Conservation (phyloP, 768 basidiomycete species). For the Cystobasidium ongulense region DNA sequence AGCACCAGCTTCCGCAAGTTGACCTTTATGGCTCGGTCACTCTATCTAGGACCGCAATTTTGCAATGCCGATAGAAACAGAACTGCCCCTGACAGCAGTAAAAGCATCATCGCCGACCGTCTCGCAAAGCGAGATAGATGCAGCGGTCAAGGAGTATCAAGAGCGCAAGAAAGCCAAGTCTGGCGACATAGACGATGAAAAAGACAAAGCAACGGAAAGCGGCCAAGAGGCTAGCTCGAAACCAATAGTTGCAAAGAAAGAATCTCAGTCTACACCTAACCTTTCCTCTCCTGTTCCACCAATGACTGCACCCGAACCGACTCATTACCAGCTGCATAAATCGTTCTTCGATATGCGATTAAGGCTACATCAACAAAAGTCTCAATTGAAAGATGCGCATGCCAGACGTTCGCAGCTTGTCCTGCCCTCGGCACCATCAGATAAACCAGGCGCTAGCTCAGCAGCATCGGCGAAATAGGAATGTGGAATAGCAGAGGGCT, state of each 20-base stretch:
- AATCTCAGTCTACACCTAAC: not conserved
- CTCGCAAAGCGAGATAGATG: slow-evolving; percentile 27
- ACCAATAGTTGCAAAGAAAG: not conserved
- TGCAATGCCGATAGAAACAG: not conserved
- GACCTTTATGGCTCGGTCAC: not conserved
- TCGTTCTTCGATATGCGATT: slow-evolving; percentile 15
- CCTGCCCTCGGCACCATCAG: slow-evolving; percentile 5
- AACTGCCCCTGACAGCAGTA: not conserved
- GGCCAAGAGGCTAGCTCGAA: not conserved
- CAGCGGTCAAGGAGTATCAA: slow-evolving; percentile 31
- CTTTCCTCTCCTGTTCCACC: not conserved
- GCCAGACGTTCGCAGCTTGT: not conserved
- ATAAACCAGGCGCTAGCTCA: not conserved
- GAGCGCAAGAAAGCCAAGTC: slow-evolving; percentile 30
- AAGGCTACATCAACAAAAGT: slow-evolving; percentile 14
- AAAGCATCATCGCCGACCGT: not conserved
- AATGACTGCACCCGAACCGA: not conserved
- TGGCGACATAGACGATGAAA: slow-evolving; percentile 28
- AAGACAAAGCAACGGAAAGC: slow-evolving; percentile 3
- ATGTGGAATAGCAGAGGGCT: not conserved
- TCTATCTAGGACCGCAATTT: slow-evolving; percentile 26
- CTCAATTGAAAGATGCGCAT: not conserved
- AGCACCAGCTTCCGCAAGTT: not conserved
- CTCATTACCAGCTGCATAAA: slow-evolving; percentile 15
- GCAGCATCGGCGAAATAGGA: not conserved